Percentiles rank a stretch among this genome's conserved stretches.
Evolutionary conservation across 495 filamentous ascomycete species (phyloP).

Genomic region (Diplogelasinospora grovesii): DNA sequence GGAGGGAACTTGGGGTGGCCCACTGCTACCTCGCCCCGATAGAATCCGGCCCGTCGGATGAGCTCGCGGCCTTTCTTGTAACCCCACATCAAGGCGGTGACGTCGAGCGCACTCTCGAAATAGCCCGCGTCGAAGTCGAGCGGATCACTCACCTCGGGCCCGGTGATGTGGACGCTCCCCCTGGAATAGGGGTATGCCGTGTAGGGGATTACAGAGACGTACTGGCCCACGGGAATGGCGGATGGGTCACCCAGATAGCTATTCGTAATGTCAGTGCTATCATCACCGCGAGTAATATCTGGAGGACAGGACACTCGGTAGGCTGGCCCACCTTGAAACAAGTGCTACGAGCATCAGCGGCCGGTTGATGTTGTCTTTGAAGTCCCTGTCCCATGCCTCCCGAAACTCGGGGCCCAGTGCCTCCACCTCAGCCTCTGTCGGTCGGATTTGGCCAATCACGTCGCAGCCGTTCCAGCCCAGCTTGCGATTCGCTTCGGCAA

Average conservation of each 20-base stretch:
- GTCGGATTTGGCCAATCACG: conserved; percentile 35
- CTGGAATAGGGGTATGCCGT: conserved; percentile 48
- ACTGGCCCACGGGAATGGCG: conserved; percentile 1
- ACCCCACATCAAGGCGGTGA: conserved; percentile 40
- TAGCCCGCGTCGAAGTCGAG: conserved; percentile 38
- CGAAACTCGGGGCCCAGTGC: conserved; percentile 36
- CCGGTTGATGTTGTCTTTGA: conserved; percentile 27
- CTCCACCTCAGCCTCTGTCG: conserved; percentile 33
- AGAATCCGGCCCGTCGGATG: conserved; percentile 42
- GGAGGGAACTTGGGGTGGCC: conserved; percentile 46
- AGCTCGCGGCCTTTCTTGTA: conserved; percentile 53
- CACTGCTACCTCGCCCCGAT: conserved; percentile 41
- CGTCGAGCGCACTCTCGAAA: conserved; percentile 35
- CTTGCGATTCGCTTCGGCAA: conserved; percentile 20
- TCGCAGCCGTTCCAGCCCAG: conserved; percentile 46
- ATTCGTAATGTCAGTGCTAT: too few species aligned
- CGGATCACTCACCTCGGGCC: conserved; percentile 23
- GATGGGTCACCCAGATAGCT: conserved; percentile 4
- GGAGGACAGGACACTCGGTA: background rate
- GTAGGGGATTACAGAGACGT: conserved; percentile 30
- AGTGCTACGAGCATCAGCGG: conserved; percentile 34
- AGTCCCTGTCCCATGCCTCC: conserved; percentile 39
- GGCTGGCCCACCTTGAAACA: conserved; percentile 8
- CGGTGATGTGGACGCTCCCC: conserved; percentile 48
- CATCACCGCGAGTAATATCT: too few species aligned